phyloP scores from a whole-genome alignment of 208 protist species.

The Herpetomonas muscarum region DNA sequence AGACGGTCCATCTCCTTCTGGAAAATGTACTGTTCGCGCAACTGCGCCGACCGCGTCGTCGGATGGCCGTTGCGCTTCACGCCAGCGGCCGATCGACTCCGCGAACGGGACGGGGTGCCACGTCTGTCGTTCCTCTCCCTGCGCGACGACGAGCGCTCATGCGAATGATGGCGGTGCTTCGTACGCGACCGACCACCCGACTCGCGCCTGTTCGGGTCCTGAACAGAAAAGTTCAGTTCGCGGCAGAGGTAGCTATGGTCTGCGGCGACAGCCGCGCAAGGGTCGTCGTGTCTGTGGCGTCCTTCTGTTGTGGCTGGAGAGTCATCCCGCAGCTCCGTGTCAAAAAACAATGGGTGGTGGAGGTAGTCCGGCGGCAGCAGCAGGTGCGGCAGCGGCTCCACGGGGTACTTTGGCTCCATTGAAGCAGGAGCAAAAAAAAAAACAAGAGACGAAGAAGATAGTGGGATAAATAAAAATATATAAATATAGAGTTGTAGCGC shows the following conservation, averaged over 20 bases:
- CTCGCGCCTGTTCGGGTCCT: background rate
- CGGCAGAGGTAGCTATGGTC: conserved; percentile 4
- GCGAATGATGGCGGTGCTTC: background rate
- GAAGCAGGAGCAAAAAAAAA: conserved; percentile 1
- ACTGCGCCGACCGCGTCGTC: background rate
- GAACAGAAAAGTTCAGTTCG: conserved; percentile 4
- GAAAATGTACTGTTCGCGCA: conserved; percentile 2
- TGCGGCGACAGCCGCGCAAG: background rate
- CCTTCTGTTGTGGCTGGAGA: background rate
- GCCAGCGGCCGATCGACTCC: background rate
- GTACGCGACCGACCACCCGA: background rate
- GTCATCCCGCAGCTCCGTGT: background rate
- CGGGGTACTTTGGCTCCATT: conserved; percentile 6
- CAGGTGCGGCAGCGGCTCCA: conserved; percentile 19
- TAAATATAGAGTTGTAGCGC: background rate
- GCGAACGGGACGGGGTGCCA: background rate
- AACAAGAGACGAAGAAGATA: background rate
- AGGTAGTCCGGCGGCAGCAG: conserved; percentile 24
- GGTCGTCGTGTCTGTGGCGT: background rate
- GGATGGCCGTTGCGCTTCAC: background rate
- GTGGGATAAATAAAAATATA: background rate
- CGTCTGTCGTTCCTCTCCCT: too few relatives aligned
- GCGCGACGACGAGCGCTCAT: too few relatives aligned
- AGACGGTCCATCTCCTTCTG: background rate
- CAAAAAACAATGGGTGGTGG: conserved; percentile 35